These are phyloP conservation scores for Beta lomatogona DNA, from an alignment of 179 eudicot genomes.

Conservation along the genomic window DNA sequence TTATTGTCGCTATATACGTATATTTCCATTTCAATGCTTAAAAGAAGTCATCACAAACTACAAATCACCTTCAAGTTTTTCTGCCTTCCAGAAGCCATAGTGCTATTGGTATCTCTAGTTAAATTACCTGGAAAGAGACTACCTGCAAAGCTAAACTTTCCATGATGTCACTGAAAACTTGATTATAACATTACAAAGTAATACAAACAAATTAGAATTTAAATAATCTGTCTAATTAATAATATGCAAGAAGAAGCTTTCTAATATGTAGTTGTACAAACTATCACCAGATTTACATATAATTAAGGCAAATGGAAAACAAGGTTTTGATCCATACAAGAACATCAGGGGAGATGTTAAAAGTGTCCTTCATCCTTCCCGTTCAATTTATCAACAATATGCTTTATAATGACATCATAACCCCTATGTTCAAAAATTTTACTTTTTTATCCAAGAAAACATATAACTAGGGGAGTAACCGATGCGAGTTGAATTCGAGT, in stretches of 20 bases:
- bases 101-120: slow-evolving; percentile 45
- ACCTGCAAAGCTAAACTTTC: slow-evolving; percentile 47
- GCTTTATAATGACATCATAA: not conserved
- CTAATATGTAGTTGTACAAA: not conserved
- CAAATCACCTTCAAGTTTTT: slow-evolving; percentile 58
- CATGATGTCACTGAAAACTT: slow-evolving; percentile 26
- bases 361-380: not conserved
- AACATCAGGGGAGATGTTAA: not conserved
- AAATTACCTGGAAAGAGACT: slow-evolving; percentile 32
- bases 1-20: slow-evolving; percentile 26
- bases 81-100: slow-evolving; percentile 40
- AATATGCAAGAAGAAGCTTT: not conserved
- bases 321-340: not conserved
- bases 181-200: not conserved
- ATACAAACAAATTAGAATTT: not conserved
- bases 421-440: not conserved
- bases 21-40: slow-evolving; percentile 19
- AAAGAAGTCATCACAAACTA: slow-evolving; percentile 40
- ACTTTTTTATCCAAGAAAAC: too few relatives aligned
- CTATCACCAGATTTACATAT: not conserved
- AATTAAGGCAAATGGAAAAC: not conserved
- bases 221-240: not conserved
- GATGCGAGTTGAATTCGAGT: too few relatives aligned
- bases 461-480: too few relatives aligned
- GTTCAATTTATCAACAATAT: not conserved